phyloP scores from a whole-genome alignment of 1,284 basidiomycete species.

The Sanghuangporus baumii region DNA sequence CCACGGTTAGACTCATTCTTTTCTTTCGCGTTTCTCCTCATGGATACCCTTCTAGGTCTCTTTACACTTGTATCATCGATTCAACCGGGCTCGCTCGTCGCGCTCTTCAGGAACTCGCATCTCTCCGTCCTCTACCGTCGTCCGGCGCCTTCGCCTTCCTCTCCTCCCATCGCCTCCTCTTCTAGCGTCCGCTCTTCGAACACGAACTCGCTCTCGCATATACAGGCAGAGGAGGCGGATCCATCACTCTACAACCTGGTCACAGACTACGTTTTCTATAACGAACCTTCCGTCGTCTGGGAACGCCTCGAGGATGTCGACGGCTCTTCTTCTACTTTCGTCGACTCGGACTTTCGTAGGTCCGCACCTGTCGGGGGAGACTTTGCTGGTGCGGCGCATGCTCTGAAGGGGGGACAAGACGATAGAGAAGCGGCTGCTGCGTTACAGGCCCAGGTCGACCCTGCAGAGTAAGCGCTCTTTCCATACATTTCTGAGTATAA shows the following conservation, averaged over 20 bases:
- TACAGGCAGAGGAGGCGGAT: slow-evolving; percentile 34
- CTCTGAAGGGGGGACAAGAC: slow-evolving; percentile 18
- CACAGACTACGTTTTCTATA: slow-evolving; percentile 75
- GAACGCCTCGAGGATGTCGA: slow-evolving; percentile 86
- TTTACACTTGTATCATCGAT: slow-evolving; percentile 60
- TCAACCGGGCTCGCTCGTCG: slow-evolving; percentile 54
- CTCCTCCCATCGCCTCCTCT: slow-evolving; percentile 2
- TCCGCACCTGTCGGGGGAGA: slow-evolving; percentile 72
- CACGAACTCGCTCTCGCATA: background rate
- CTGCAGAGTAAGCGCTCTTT: slow-evolving; percentile 40
- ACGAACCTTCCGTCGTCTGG: slow-evolving; percentile 80
- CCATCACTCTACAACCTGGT: slow-evolving; percentile 71
- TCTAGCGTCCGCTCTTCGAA: background rate
- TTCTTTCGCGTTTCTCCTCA: background rate
- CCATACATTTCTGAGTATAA: background rate
- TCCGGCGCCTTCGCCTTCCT: background rate
- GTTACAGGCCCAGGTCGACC: slow-evolving; percentile 37
- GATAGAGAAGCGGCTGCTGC: slow-evolving; percentile 6
- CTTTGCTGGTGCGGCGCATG: slow-evolving; percentile 56
- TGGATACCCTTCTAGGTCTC: slow-evolving; percentile 27
- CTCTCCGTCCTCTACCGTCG: slow-evolving; percentile 70
- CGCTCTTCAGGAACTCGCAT: slow-evolving; percentile 87
- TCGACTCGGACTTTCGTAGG: slow-evolving; percentile 61
- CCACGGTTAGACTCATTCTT: slow-evolving; percentile 39
- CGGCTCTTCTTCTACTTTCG: slow-evolving; percentile 68